These are phyloP conservation scores for Clathrus columnatus DNA, from an alignment of 768 basidiomycete genomes.

Conservation along the genomic window DNA sequence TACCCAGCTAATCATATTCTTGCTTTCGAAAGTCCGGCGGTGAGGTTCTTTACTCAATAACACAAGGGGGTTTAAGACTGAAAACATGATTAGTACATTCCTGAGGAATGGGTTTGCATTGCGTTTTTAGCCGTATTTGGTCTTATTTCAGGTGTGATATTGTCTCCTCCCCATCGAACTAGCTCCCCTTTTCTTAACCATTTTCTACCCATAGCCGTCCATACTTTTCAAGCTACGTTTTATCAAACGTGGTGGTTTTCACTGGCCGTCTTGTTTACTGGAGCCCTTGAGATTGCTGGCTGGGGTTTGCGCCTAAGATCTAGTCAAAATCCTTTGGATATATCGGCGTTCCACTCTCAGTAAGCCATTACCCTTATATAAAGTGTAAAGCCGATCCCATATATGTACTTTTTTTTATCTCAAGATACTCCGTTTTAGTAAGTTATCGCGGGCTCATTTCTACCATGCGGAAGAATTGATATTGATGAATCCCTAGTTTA, in stretches of 20 bases:
- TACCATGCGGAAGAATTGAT: not conserved
- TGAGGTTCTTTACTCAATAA: not conserved
- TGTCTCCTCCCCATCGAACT: not conserved
- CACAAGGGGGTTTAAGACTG: not conserved
- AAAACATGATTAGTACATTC: conserved; percentile 5
- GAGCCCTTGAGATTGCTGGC: not conserved
- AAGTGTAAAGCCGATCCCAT: not conserved
- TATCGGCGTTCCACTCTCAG: not conserved
- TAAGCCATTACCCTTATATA: too few relatives aligned
- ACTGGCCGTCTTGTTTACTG: not conserved
- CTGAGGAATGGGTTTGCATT: conserved; percentile 12
- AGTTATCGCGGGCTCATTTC: not conserved
- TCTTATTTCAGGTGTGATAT: not conserved
- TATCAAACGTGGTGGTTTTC: not conserved
- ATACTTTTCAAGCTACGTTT: not conserved
- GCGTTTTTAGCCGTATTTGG: conserved; percentile 11
- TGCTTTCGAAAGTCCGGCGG: not conserved
- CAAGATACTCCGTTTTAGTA: not conserved
- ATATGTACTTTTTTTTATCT: not conserved
- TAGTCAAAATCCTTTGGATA: not conserved
- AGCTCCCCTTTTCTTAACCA: not conserved
- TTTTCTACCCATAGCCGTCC: not conserved
- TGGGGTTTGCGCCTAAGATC: not conserved
- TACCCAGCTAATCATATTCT: not conserved
- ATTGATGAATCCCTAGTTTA: not conserved